Conservation (phyloP, 192 early-diverging fungal species). For the Podila epicladia region DNA sequence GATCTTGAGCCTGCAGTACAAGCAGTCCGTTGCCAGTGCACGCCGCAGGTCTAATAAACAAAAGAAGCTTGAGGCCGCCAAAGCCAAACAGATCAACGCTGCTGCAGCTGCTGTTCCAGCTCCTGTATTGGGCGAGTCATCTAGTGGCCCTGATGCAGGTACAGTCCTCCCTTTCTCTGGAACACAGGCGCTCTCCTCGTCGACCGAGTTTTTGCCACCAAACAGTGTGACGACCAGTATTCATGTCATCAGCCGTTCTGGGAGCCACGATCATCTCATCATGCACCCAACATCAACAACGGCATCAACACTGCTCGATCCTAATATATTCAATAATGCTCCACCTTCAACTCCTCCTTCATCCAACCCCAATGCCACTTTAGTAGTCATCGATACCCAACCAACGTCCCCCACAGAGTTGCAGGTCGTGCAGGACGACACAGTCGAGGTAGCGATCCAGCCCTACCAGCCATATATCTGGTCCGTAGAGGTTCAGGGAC, state of each 20-base stretch:
- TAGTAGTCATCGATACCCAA: conserved; percentile 1
- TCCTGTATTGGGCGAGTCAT: neutral
- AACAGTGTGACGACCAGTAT: neutral
- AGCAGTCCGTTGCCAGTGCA: neutral
- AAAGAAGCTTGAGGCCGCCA: conserved; percentile 10
- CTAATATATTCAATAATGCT: neutral
- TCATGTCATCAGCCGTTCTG: conserved; percentile 21
- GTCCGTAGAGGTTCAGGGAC: conserved; percentile 25
- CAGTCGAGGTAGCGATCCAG: conserved; percentile 1
- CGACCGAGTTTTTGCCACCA: neutral
- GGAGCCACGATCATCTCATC: conserved; percentile 27
- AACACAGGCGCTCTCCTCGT: neutral
- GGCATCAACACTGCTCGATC: neutral
- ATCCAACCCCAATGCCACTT: neutral
- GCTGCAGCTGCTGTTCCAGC: conserved; percentile 3
- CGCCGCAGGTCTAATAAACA: conserved; percentile 22
- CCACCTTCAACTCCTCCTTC: neutral
- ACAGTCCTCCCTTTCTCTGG: conserved; percentile 21
- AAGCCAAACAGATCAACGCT: neutral
- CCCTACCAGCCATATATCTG: conserved; percentile 39
- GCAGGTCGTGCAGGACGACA: neutral
- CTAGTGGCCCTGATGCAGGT: conserved; percentile 14
- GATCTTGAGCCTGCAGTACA: conserved; percentile 23
- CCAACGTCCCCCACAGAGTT: neutral
- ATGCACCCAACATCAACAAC: neutral